phyloP scores from a whole-genome alignment of 2,329 filamentous ascomycete species.

The Nannizziopsis arthrosporioides region DNA sequence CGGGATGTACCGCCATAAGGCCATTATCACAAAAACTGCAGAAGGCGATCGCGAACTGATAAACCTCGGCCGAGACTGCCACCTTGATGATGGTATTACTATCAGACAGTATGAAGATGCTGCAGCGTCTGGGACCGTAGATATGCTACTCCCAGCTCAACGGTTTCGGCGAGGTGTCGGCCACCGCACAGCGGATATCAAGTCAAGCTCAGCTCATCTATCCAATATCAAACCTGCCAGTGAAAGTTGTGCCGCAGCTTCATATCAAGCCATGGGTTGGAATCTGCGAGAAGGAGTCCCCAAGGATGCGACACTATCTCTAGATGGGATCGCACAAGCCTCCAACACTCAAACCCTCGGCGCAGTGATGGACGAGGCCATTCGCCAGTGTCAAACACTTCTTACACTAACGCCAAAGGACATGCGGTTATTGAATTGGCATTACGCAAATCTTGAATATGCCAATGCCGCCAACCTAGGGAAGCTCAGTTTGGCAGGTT shows the following conservation, averaged over 20 bases:
- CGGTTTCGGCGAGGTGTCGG: slow-evolving; percentile 35
- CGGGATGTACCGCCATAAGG: slow-evolving; percentile 77
- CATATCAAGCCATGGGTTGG: slow-evolving; percentile 77
- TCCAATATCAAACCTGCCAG: slow-evolving; percentile 54
- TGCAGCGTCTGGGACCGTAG: slow-evolving; percentile 45
- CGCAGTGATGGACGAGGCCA: slow-evolving; percentile 82
- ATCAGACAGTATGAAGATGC: slow-evolving; percentile 64
- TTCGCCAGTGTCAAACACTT: slow-evolving; percentile 72
- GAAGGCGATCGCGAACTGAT: slow-evolving; percentile 75
- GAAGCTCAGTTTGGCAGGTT: slow-evolving; percentile 74
- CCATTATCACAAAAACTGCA: slow-evolving; percentile 56
- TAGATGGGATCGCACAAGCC: slow-evolving; percentile 53
- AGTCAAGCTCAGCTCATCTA: slow-evolving; percentile 36
- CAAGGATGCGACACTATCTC: slow-evolving; percentile 56
- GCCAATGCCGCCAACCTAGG: slow-evolving; percentile 85
- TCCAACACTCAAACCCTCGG: slow-evolving; percentile 63
- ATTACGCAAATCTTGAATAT: slow-evolving; percentile 95
- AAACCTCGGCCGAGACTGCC: slow-evolving; percentile 67
- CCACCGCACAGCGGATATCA: slow-evolving; percentile 42
- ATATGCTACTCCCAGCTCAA: slow-evolving; percentile 33
- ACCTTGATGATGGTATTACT: slow-evolving; percentile 55
- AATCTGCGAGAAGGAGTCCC: slow-evolving; percentile 52
- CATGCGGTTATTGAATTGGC: slow-evolving; percentile 89
- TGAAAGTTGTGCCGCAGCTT: slow-evolving; percentile 61
- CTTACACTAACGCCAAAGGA: slow-evolving; percentile 77